Evolutionary conservation across 345 rosid genomes (phyloP), one percentile per base, ranked within the genome.

Genomic region (Hypericum perforatum): DNA sequence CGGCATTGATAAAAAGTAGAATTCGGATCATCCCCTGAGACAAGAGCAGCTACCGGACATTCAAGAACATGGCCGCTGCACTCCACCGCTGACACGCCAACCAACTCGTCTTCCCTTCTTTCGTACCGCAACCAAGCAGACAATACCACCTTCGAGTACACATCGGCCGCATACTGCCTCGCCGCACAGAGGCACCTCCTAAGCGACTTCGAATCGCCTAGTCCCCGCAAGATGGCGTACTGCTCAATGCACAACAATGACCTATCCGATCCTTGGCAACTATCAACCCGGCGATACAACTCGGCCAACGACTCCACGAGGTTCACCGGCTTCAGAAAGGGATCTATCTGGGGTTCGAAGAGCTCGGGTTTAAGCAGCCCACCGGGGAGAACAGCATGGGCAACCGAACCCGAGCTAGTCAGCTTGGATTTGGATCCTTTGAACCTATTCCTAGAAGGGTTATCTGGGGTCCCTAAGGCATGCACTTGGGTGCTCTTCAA

Each of bases 91-190:
- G 79, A 72, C 29, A 79, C 68, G 37, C 80, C 89, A 52, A 61
- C 63, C 14, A 80, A 83, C 41, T 84, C 95, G 60, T 90, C 74
- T 48, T 73, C 94, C 55, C 85, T 80, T 73, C 82, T 82, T 78
- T 86, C 92, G 59, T 61, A 81, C 62, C 87, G 71, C 67, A 91
- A 72, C 98, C 98, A 91, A 44, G 95, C 79, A 46, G 88, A 79
- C 16, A 91, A 78, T 58, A 86, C 87, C 15, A 82, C 79, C 74
- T 86, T 80, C 11, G 86, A 69, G 66, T 79, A 78, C 58, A 79
- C 78, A 73, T 84, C 98, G 54, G 50, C 9, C 38, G 98, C 85
- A 53, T 65, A 68, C 22, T 80, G 77, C 72, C 79, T 79, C 0
- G 94, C 96, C 39, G 78, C 66, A 36, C 75, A 70, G 37, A 90